These are phyloP conservation scores for Neocatenulostroma microsporum DNA, from an alignment of 2,329 filamentous ascomycete genomes.

Conservation along the genomic window DNA sequence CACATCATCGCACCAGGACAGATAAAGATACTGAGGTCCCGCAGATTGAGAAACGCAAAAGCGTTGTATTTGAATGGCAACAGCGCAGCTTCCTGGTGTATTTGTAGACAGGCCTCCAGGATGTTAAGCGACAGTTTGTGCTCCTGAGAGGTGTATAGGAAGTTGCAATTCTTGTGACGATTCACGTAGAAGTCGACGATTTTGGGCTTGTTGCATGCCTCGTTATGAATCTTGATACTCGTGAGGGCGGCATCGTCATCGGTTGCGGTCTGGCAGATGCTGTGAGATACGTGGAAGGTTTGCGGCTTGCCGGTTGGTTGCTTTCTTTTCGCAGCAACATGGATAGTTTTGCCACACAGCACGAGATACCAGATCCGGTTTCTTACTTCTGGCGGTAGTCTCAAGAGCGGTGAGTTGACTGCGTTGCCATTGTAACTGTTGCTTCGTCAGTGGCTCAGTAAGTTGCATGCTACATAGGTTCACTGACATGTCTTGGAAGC, in stretches of 20 bases:
- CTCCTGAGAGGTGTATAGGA: not conserved
- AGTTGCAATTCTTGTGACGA: not conserved
- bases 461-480: too few species aligned
- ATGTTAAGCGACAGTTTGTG: slow-evolving; percentile 1
- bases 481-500: too few species aligned
- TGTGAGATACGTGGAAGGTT: not conserved
- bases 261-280: not conserved
- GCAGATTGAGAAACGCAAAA: slow-evolving; percentile 1
- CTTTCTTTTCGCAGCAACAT: slow-evolving; percentile 1
- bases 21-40: too few species aligned
- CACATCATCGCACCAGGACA: not conserved
- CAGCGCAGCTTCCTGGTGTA: slow-evolving; percentile 10
- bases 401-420: slow-evolving; percentile 8
- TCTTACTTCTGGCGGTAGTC: slow-evolving; percentile 8
- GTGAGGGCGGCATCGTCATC: not conserved
- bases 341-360: slow-evolving; percentile 6
- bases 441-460: too few species aligned
- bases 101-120: slow-evolving; percentile 6
- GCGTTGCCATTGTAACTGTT: too few species aligned
- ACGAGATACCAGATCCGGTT: slow-evolving; percentile 8
- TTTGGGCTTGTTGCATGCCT: not conserved
- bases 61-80: slow-evolving; percentile 9
- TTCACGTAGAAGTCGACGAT: not conserved
- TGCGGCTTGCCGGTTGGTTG: too few species aligned
- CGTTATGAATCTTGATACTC: not conserved